phyloP scores from a whole-genome alignment of 441 rosid genomes.

The Euphorbia celastroides region DNA sequence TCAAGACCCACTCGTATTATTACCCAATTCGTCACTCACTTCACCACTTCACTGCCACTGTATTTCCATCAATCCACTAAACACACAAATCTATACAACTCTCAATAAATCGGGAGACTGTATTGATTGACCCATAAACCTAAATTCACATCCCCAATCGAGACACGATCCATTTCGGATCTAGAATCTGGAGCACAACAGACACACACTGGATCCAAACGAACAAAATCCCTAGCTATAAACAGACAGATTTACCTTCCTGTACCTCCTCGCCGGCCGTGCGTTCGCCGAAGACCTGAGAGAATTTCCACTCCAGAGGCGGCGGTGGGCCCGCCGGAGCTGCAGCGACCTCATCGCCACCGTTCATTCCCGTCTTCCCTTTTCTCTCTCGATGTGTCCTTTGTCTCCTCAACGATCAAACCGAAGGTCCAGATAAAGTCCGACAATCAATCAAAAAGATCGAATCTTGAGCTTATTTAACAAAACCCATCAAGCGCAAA shows the following conservation, averaged over 20 bases:
- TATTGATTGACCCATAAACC: constrained; percentile 24
- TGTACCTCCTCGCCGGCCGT: constrained; percentile 57
- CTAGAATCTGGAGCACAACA: constrained; percentile 22
- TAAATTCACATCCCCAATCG: constrained; percentile 22
- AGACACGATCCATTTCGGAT: constrained; percentile 39
- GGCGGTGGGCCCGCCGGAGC: constrained; percentile 50
- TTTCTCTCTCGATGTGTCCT: too few species aligned
- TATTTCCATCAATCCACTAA: constrained; percentile 15
- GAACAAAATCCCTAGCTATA: constrained; percentile 9
- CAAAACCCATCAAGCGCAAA: constrained; percentile 17
- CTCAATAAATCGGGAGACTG: too few species aligned
- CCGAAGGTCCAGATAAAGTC: constrained; percentile 14
- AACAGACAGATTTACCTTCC: constrained; percentile 36
- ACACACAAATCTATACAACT: too few species aligned
- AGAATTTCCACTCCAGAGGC: constrained; percentile 61
- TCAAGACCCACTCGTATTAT: constrained; percentile 5
- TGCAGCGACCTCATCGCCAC: constrained; percentile 57
- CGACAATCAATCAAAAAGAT: constrained; percentile 20
- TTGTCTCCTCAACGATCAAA: constrained; percentile 17
- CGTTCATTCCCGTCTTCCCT: too few species aligned
- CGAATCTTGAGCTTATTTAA: constrained; percentile 21
- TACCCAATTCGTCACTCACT: constrained; percentile 15
- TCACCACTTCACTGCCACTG: constrained; percentile 24
- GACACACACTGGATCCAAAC: constrained; percentile 38
- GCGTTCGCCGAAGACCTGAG: constrained; percentile 69